Base-by-base conservation (phyloP, 805 yeast genomes). In the Ogataea thermomethanolica region DNA sequence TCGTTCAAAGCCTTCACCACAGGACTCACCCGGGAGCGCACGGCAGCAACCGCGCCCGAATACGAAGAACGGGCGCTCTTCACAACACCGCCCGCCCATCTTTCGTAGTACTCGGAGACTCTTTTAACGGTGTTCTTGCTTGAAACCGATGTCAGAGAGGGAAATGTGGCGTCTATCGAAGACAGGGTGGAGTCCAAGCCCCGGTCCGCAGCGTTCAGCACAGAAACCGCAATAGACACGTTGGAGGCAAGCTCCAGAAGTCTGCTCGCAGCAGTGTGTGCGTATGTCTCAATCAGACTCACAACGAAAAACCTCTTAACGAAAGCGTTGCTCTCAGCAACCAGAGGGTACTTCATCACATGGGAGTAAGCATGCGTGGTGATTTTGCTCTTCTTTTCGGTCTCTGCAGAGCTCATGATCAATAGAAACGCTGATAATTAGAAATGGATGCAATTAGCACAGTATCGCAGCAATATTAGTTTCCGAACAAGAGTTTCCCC, bases 321-420 rank as follows among this genome's bases (percentile, higher is more conserved):
- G 11, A 43, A 49, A 4, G 41, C 34, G 30, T 45, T 33, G 11
- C 52, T 27, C 15, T 63, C 67, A 7, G 51, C 38, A 32, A 61
- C 51, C 5, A 61, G 29, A 7, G 69, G 67, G 37, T 65, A 65
- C 5, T 50, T 49, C 37, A 46, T 46, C 32, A 65, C 27, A 41
- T 64, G 69, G n/a, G 46, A 36, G 38, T 46, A 48, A 6, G 55
- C 25, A 30, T 42, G 25, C n/a, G 49, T 36, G 15, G 48, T 37
- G 38, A 35, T 50, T 28, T 42, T 50, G 39, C 24, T 25, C n/a
- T 38, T 10, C n/a, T 43, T 35, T 29, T 41, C 31, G 17, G 33
- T 14, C 27, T 38, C 41, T 17, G 36, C 38, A 14, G 45, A 11
- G 30, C 37, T 45, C 49, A 45, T 45, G 29, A 15, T 14, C 20